Evolutionary conservation across 352 stramenopile species (phyloP), one percentile per base, ranked within the genome.

Genomic region (Pythium brachiatum): DNA sequence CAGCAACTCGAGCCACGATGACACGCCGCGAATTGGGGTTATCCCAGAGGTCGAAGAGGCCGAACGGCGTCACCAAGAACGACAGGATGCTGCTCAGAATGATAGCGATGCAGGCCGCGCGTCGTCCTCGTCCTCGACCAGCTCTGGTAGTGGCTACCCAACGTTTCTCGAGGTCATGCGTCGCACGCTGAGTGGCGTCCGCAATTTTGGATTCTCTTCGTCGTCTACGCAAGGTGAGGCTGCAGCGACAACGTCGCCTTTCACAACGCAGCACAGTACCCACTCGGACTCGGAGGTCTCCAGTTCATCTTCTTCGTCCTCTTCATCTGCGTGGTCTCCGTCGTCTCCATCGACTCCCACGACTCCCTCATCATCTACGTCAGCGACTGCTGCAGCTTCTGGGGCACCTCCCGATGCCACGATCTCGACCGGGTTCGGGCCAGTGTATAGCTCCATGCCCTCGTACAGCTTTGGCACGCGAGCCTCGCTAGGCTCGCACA

Each of bases 41-140:
- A 89, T 91, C 32, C 80, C 80, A 27, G 83, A 92, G 48, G 59
- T 90, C n/a, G 73, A 74, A n/a, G 79, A 81, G 53, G 73, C 78
- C n/a, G 66, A 64, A 53, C 56, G 36, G 21, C 54, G 60, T 7
- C 31, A 62, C 18, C 39, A 38, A 34, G 29, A 54, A 18, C 32
- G 32, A 27, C 57, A 48, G 7, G 41, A 44, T 3, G 29, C 27
- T 8, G 41, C 41, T 15, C 15, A 44, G 16, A 44, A 6, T 11
- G 32, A 43, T 27, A 53, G 68, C 0, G 64, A 50, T 4, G 26
- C 48, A 27, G 61, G 68, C 56, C 46, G 50, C 21, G 57, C 54
- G 16, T 60, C 61, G 12, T 57, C 38, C 13, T 57, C 55, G 8
- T 70, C 59, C 21, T 72, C 71, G 31, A 60, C 68, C n/a, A 53